These are phyloP conservation scores for Aspergillus sp. DNA, from an alignment of 2,329 filamentous ascomycete genomes.

Conservation along the genomic window DNA sequence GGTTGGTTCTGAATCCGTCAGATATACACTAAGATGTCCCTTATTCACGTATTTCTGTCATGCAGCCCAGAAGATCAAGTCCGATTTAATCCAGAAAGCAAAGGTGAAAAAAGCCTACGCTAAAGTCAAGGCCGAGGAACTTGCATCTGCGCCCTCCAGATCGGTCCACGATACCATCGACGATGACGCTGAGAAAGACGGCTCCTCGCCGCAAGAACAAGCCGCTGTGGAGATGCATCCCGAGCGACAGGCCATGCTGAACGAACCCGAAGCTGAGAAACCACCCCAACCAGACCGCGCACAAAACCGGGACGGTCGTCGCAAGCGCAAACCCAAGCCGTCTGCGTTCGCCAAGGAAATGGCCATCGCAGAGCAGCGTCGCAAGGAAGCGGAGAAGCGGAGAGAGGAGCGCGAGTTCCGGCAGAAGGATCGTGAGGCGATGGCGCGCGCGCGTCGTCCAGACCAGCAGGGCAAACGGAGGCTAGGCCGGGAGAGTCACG, in stretches of 20 bases:
- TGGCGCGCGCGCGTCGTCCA: slow-evolving; percentile 60
- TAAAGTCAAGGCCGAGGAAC: slow-evolving; percentile 71
- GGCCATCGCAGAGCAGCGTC: slow-evolving; percentile 63
- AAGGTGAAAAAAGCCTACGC: slow-evolving; percentile 91
- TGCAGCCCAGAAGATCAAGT: slow-evolving; percentile 82
- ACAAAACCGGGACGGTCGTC: slow-evolving; percentile 28
- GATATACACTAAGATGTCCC: too few species aligned
- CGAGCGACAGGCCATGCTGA: slow-evolving; percentile 59
- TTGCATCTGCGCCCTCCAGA: slow-evolving; percentile 32
- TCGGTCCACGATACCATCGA: slow-evolving; percentile 33
- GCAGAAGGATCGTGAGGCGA: slow-evolving; percentile 67
- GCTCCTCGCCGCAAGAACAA: slow-evolving; percentile 19
- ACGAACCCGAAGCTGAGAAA: slow-evolving; percentile 37
- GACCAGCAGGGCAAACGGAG: slow-evolving; percentile 72
- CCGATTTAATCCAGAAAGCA: slow-evolving; percentile 83
- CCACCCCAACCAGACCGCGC: slow-evolving; percentile 19
- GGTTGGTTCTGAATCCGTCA: slow-evolving; percentile 38
- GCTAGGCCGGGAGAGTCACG: slow-evolving; percentile 74
- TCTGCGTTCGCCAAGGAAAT: slow-evolving; percentile 65
- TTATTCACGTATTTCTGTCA: slow-evolving; percentile 4
- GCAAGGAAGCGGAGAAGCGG: slow-evolving; percentile 61
- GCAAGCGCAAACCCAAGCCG: slow-evolving; percentile 41
- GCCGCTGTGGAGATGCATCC: slow-evolving; percentile 58
- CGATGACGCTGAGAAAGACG: slow-evolving; percentile 20
- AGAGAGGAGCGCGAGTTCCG: slow-evolving; percentile 65